Percentiles rank a stretch among this genome's conserved stretches.
Evolutionary conservation across 2,329 filamentous ascomycete species (phyloP).

Genomic region (Colletotrichum aenigma): DNA sequence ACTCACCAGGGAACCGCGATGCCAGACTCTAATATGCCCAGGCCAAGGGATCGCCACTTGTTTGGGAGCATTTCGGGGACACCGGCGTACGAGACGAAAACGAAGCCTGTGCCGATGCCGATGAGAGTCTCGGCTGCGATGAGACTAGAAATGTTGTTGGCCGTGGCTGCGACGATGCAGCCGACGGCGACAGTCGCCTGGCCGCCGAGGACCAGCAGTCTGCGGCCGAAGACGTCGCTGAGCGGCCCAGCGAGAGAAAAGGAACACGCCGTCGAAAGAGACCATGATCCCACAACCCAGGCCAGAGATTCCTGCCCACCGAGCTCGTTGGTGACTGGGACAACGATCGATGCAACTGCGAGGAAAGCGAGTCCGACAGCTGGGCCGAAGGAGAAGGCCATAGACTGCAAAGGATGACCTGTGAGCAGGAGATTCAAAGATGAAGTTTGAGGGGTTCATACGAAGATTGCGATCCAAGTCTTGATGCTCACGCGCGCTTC

Average conservation of each 20-base stretch:
- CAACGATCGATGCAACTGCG: slow-evolving; percentile 12
- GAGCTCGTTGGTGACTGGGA: slow-evolving; percentile 7
- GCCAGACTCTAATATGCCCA: slow-evolving; percentile 20
- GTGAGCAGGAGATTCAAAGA: not conserved
- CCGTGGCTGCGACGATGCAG: slow-evolving; percentile 28
- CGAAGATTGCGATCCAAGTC: slow-evolving; percentile 19
- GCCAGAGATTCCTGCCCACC: slow-evolving; percentile 7
- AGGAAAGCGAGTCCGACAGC: slow-evolving; percentile 14
- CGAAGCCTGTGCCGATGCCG: slow-evolving; percentile 34
- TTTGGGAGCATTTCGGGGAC: slow-evolving; percentile 37
- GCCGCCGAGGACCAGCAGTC: slow-evolving; percentile 10
- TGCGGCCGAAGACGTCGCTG: slow-evolving; percentile 18
- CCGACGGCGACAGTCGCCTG: slow-evolving; percentile 3
- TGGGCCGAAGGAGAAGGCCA: slow-evolving; percentile 16
- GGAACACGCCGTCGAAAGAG: slow-evolving; percentile 16
- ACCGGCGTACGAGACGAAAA: slow-evolving; percentile 36
- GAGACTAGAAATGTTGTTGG: slow-evolving; percentile 25
- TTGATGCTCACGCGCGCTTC: slow-evolving; percentile 14
- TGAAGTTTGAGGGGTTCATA: not conserved
- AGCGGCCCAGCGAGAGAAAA: slow-evolving; percentile 17
- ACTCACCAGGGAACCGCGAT: slow-evolving; percentile 21
- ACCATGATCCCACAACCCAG: slow-evolving; percentile 20
- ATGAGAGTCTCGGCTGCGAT: slow-evolving; percentile 32
- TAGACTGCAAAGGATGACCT: not conserved
- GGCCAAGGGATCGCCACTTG: slow-evolving; percentile 29